Evolutionary conservation across 345 rosid species (phyloP), one percentile per base, ranked within the genome.

Genomic region (sweet orange (Citrus sinensis)): DNA sequence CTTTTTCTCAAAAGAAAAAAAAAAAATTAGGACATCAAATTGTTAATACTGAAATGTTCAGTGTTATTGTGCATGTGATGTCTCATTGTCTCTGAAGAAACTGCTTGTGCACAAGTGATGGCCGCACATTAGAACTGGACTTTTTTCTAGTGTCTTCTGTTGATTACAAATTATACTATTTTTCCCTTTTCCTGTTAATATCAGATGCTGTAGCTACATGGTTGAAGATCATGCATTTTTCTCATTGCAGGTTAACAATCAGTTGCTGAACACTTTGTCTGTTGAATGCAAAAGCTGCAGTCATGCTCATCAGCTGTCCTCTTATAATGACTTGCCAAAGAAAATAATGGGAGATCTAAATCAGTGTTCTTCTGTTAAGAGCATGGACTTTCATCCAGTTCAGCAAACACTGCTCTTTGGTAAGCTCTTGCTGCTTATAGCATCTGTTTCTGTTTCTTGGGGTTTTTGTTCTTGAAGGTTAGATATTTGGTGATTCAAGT

Each of bases 241-340:
- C 16, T 19, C 40, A 34, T 5, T 78, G 66, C 86, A 88, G 90
- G 82, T 84, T 73, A 88, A 74, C 35, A 86, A 85, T 80, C 85
- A 83, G 60, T 86, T 90, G 13, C 84, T 83, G 32, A 86, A 89
- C 79, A 80, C 82, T 70, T 81, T 85, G 72, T 87, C 92, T 32
- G 87, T 85, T 25, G 69, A 88, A 75, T 86, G 86, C 68, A 84
- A 88, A 37, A 83, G 89, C 71, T 88, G 83, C 76, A 82, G 82
- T 81, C 78, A 67, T 71, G 73, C 64, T 32, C 83, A 76, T 56
- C 39, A 55, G 59, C 55, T 67, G 56, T 75, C 78, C 82, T 69
- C 80, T 8, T 69, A 81, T 35, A 82, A 84, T 62, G 87, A 80
- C 66, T 79, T 82, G 63, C 86, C 84, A 16, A 84, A 82, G 87